Conservation (phyloP, 129 eudicot species). For the Mikania micrantha region DNA sequence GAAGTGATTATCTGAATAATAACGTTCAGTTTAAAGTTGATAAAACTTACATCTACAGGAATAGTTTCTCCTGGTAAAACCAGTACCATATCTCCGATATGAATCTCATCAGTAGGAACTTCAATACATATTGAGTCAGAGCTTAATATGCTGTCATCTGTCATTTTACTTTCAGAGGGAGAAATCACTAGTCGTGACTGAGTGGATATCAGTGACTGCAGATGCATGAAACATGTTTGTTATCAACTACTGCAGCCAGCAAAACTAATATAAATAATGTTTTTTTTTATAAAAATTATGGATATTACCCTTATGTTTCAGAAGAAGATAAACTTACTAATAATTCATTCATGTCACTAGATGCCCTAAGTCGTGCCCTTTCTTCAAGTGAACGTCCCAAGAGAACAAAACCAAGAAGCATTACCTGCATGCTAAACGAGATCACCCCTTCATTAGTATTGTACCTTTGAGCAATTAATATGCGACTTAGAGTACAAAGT, state of each 20-base stretch:
- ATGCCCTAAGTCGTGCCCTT: constrained; percentile 85
- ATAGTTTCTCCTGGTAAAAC: constrained; percentile 96
- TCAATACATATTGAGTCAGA: constrained; percentile 72
- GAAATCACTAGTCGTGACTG: constrained; percentile 73
- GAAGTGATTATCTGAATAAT: constrained; percentile 9
- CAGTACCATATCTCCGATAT: constrained; percentile 70
- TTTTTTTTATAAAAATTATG: background rate
- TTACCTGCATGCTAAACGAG: constrained; percentile 74
- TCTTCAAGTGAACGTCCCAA: constrained; percentile 94
- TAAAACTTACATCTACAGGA: constrained; percentile 82
- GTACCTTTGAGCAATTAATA: background rate
- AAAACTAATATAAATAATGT: background rate
- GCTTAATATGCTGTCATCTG: constrained; percentile 45
- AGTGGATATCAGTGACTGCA: constrained; percentile 91
- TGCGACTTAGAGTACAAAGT: constrained; percentile 1
- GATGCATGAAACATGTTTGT: constrained; percentile 13
- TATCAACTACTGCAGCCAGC: background rate
- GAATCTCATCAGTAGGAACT: constrained; percentile 85
- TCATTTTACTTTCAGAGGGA: constrained; percentile 56
- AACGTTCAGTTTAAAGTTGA: constrained; percentile 16
- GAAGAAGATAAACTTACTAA: constrained; percentile 53
- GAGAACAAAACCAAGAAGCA: constrained; percentile 98
- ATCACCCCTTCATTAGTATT: constrained; percentile 22
- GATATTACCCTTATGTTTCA: background rate
- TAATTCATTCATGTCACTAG: constrained; percentile 91